Evolutionary conservation across 768 basidiomycete genomes (phyloP).

Genomic region (Chlorophyllum brunneum): DNA sequence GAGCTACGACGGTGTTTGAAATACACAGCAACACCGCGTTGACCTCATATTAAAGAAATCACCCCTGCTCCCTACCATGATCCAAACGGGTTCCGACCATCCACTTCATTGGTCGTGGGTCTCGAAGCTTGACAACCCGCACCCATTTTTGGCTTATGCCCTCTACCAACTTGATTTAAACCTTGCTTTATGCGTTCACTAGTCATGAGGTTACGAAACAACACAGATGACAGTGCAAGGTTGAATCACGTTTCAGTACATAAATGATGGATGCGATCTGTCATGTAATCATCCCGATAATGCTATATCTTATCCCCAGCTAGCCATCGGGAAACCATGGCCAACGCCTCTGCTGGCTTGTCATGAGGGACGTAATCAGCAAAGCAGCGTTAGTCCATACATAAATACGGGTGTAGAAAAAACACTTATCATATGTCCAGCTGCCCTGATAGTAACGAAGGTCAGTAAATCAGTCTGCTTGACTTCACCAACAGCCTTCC

Average conservation of each 20-base stretch:
- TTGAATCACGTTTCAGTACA: conserved; percentile 4
- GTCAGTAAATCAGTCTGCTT: conserved; percentile 44
- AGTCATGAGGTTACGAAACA: no score
- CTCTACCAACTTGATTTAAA: no score
- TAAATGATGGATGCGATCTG: conserved; percentile 11
- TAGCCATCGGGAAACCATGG: conserved; percentile 67
- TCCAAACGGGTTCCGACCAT: no score
- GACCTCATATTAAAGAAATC: no score
- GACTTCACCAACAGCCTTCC: conserved; percentile 50
- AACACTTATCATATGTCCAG: conserved; percentile 56
- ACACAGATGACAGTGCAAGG: background rate
- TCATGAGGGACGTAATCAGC: conserved; percentile 58
- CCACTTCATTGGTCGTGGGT: no score
- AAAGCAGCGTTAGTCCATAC: conserved; percentile 17
- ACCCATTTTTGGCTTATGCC: no score
- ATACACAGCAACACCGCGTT: no score
- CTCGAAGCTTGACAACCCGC: no score
- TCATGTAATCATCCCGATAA: background rate
- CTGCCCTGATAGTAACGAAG: conserved; percentile 35
- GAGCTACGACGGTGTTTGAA: no score
- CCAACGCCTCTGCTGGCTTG: conserved; percentile 59
- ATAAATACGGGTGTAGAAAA: background rate
- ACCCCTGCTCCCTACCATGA: no score
- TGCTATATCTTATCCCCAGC: conserved; percentile 34
- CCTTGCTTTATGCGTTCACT: no score